phyloP scores from a whole-genome alignment of 345 rosid genomes.

The Citrus glauca region DNA sequence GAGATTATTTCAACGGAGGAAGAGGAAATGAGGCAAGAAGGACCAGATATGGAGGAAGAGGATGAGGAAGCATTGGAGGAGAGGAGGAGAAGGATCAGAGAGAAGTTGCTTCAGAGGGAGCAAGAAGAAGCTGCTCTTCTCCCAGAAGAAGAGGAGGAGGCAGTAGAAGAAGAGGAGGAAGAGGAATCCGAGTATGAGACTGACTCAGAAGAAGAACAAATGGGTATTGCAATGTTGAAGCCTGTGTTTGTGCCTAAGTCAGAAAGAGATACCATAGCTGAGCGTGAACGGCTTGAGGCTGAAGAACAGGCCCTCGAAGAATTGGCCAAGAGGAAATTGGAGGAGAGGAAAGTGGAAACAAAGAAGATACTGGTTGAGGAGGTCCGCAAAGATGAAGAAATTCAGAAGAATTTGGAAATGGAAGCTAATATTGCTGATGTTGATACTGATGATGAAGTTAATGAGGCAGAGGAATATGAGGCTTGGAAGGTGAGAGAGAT shows the following conservation, averaged over 20 bases:
- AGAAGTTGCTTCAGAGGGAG: constrained; percentile 45
- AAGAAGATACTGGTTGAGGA: constrained; percentile 68
- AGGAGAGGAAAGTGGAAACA: constrained; percentile 57
- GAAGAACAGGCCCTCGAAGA: constrained; percentile 65
- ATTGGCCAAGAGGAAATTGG: constrained; percentile 52
- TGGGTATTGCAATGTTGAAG: constrained; percentile 59
- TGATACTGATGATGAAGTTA: constrained; percentile 74
- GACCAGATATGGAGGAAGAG: constrained; percentile 46
- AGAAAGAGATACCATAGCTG: constrained; percentile 70
- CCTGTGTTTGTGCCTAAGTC: constrained; percentile 67
- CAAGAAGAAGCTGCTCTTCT: constrained; percentile 52
- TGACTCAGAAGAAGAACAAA: constrained; percentile 63
- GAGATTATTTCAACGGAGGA: constrained; percentile 62
- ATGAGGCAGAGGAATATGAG: constrained; percentile 55
- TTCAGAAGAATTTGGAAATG: constrained; percentile 56
- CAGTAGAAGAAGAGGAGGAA: constrained; percentile 53
- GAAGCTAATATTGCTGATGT: constrained; percentile 66
- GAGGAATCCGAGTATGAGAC: constrained; percentile 75
- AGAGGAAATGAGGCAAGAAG: constrained; percentile 54
- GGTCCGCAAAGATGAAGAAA: constrained; percentile 57
- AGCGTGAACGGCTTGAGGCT: constrained; percentile 64
- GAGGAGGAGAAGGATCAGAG: constrained; percentile 51
- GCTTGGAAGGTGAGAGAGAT: constrained; percentile 82
- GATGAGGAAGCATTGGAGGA: constrained; percentile 60
- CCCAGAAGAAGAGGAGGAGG: constrained; percentile 70